These are phyloP conservation scores for Fonsecaea monophora DNA, from an alignment of 2,329 filamentous ascomycete species.

Conservation along the genomic window DNA sequence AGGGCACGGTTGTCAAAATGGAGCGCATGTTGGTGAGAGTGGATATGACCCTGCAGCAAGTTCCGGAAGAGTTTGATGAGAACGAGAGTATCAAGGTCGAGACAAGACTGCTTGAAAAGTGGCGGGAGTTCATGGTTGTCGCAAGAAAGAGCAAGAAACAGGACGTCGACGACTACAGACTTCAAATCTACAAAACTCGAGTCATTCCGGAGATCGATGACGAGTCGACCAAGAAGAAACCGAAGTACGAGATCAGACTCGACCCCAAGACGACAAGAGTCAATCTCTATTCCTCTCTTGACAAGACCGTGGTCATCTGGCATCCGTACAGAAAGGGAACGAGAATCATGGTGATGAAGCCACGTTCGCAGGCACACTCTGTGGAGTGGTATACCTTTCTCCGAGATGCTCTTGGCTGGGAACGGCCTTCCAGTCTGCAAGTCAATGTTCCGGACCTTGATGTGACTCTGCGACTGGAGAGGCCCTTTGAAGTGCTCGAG, in stretches of 20 bases:
- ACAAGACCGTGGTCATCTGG: conserved; percentile 72
- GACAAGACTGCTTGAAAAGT: conserved; percentile 66
- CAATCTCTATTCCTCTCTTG: conserved; percentile 70
- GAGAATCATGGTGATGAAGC: conserved; percentile 67
- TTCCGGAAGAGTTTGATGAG: conserved; percentile 68
- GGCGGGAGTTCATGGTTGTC: conserved; percentile 69
- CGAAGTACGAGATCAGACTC: conserved; percentile 64
- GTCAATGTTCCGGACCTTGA: conserved; percentile 69
- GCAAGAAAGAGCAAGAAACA: conserved; percentile 62
- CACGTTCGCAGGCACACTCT: conserved; percentile 65
- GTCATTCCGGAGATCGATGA: conserved; percentile 68
- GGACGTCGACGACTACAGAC: conserved; percentile 61
- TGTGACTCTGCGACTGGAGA: conserved; percentile 63
- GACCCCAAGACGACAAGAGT: conserved; percentile 61
- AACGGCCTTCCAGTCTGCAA: conserved; percentile 62
- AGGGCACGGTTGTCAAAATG: conserved; percentile 70
- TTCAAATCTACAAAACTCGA: conserved; percentile 68
- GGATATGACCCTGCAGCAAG: conserved; percentile 59
- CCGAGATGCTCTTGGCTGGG: conserved; percentile 64
- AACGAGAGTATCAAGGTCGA: conserved; percentile 67
- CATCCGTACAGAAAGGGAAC: conserved; percentile 61
- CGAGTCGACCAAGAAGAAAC: conserved; percentile 59
- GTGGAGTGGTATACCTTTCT: conserved; percentile 75
- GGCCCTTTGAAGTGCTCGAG: conserved; percentile 65
- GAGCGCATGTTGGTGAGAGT: conserved; percentile 72